Base-by-base conservation (phyloP, 768 basidiomycete species). In the Lactarius quietus region DNA sequence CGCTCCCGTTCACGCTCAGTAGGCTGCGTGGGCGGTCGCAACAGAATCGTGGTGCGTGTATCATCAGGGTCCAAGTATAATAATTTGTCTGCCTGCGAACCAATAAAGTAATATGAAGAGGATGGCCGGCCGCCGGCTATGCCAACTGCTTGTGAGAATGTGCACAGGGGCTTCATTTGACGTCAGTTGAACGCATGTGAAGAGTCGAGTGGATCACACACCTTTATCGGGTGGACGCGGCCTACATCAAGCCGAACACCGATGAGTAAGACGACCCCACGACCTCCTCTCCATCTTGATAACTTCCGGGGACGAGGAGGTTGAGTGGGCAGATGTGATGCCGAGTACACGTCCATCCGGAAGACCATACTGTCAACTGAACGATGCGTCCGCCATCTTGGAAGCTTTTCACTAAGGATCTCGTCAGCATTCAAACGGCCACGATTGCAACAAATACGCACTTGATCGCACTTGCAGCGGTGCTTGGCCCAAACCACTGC, bases 401-500 rank as follows among this genome's bases (percentile, higher is more conserved):
- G 76, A 90, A 98, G 0, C 83, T 80, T 67, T 87, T 83, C 18
- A 92, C 88, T 14, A 98, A 84, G 0, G 87, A 81, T 74, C 93
- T 93, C 26, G 26, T 56, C 45, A 57, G 18, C n/a, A 23, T 43
- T 45, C 31, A 57, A 66, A 29, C 26, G 43, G n/a, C n/a, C 39
- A 28, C 36, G 29, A 64, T 23, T 43, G 62, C 15, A 36, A 23
- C 48, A 10, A 28, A 28, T 15, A 57, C 72, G 56, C 73, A 93
- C 90, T 90, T 93, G 78, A 98, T 90, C 14, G 94, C 95, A 41
- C 95, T 94, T 9, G 95, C 95, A n/a, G 96, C 96, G 0, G 92
- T 94, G 73, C 92, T 95, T 0, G 96, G 96, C 0, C 90, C n/a
- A n/a, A n/a, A n/a, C n/a, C n/a, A n/a, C n/a, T n/a, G n/a, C n/a